Evolutionary conservation across 257 asterid genomes (phyloP).

Genomic region (Oldenlandia corymbosa): DNA sequence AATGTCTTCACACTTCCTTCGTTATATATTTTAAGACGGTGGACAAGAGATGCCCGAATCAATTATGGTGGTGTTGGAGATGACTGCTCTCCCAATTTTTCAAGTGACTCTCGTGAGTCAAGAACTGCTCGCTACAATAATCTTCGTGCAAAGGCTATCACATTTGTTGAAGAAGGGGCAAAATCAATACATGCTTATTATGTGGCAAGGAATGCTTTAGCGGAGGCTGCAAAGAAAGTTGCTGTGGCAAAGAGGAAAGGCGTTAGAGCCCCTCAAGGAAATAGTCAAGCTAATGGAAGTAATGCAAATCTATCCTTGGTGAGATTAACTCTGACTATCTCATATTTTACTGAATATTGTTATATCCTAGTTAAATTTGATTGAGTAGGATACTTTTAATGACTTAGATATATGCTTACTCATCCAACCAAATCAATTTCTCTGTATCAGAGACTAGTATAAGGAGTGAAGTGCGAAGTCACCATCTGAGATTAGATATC

Average conservation of each 20-base stretch:
- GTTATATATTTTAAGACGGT: slow-evolving; percentile 68
- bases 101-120: slow-evolving; percentile 43
- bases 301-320: slow-evolving; percentile 60
- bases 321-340: slow-evolving; percentile 17
- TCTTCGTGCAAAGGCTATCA: slow-evolving; percentile 70
- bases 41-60: slow-evolving; percentile 78
- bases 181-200: slow-evolving; percentile 66
- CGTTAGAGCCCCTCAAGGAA: slow-evolving; percentile 26
- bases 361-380: neutral
- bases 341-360: neutral
- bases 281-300: slow-evolving; percentile 39
- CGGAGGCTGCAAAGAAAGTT: slow-evolving; percentile 63
- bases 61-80: slow-evolving; percentile 26
- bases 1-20: slow-evolving; percentile 72
- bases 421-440: neutral
- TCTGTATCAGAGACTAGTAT: neutral
- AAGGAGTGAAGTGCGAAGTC: neutral
- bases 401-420: neutral
- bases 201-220: slow-evolving; percentile 68
- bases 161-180: slow-evolving; percentile 89
- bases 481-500: neutral
- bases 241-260: slow-evolving; percentile 52
- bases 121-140: slow-evolving; percentile 39
- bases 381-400: neutral
- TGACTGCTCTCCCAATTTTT: slow-evolving; percentile 30